These are phyloP conservation scores for Penicillium sp. DNA, from an alignment of 2,329 filamentous ascomycete genomes.

Conservation along the genomic window DNA sequence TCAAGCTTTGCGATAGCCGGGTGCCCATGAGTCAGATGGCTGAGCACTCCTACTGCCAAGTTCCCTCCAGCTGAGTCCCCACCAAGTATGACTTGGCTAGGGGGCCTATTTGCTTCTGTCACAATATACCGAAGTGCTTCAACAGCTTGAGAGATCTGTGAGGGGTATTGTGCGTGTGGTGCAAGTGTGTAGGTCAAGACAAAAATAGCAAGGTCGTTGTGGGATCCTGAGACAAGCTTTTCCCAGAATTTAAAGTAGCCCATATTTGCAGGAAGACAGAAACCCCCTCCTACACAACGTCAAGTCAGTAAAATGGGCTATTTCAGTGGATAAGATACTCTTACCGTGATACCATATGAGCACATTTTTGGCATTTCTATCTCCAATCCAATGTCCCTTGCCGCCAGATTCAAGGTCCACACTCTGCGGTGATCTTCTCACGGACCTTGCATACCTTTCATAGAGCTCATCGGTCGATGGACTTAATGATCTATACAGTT, in stretches of 20 bases:
- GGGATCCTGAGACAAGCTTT: neutral
- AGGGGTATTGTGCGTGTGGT: neutral
- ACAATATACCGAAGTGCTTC: neutral
- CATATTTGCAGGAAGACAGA: neutral
- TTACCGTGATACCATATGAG: neutral
- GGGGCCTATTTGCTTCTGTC: neutral
- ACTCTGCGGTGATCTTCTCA: neutral
- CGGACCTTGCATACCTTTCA: neutral
- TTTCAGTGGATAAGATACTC: neutral
- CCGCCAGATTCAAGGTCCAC: neutral
- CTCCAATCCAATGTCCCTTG: neutral
- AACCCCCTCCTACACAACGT: neutral
- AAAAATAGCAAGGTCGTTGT: neutral
- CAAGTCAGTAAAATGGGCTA: neutral
- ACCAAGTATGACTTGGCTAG: neutral
- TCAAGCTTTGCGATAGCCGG: neutral
- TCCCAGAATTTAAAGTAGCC: constrained; percentile 1
- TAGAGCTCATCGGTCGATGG: neutral
- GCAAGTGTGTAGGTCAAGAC: constrained; percentile 1
- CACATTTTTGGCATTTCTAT: neutral
- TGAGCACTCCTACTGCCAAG: neutral
- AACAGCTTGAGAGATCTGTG: neutral
- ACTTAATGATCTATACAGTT: neutral
- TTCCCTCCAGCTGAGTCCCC: neutral
- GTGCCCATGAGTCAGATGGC: neutral